Evolutionary conservation across 176 grass and related monocot species (phyloP).

Genomic region (Ampelocalamus luodianensis): DNA sequence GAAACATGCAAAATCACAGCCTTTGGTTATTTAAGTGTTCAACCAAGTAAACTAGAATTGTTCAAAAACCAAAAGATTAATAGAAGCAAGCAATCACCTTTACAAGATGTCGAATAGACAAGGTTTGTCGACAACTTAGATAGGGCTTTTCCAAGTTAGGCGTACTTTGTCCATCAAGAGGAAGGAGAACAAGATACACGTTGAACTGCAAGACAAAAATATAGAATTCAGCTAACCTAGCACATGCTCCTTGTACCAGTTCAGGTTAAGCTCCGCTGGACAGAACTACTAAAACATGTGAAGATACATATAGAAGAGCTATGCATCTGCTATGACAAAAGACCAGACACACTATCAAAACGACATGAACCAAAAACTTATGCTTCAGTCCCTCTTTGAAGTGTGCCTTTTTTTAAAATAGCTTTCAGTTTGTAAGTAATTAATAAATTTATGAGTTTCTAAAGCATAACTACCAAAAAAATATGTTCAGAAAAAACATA

Average conservation of each 20-base stretch:
- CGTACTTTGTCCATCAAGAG: slow-evolving; percentile 54
- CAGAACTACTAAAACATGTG: slow-evolving; percentile 13
- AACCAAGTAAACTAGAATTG: slow-evolving; percentile 5
- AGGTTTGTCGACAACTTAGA: slow-evolving; percentile 67
- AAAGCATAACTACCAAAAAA: not conserved
- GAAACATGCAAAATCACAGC: slow-evolving; percentile 30
- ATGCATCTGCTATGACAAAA: slow-evolving; percentile 26
- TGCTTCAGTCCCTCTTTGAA: not conserved
- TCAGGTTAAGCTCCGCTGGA: not conserved
- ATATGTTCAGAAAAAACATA: slow-evolving; percentile 25
- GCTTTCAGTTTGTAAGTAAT: slow-evolving; percentile 15
- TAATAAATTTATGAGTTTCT: not conserved
- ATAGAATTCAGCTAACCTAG: slow-evolving; percentile 31
- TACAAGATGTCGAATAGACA: slow-evolving; percentile 58
- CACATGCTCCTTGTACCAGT: not conserved
- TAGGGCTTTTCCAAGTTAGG: slow-evolving; percentile 65
- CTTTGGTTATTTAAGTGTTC: slow-evolving; percentile 24
- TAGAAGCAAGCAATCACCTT: slow-evolving; percentile 57
- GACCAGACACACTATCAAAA: slow-evolving; percentile 12
- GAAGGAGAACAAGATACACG: slow-evolving; percentile 57
- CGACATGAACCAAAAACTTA: not conserved
- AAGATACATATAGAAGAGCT: slow-evolving; percentile 9
- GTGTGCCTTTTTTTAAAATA: slow-evolving; percentile 18
- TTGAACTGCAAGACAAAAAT: slow-evolving; percentile 59
- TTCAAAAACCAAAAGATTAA: not conserved